A percentile compares a stretch with the other conserved stretches of the same genome.
Evolutionary conservation across 1,139 yeast species (phyloP).

Genomic region (Waltiozyma solani): DNA sequence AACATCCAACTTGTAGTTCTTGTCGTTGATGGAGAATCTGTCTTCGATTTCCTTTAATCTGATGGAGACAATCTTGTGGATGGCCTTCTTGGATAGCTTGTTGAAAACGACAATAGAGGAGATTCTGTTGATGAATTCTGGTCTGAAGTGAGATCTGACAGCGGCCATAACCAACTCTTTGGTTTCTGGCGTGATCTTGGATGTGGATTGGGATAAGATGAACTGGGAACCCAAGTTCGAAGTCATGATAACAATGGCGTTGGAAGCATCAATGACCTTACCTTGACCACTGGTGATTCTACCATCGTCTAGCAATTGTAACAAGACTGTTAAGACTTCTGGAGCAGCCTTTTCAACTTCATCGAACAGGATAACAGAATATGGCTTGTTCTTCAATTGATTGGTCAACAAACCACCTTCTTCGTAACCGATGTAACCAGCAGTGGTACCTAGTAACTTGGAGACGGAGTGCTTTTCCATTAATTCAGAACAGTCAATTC

Average conservation of each 20-base stretch:
- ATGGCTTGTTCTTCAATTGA: conserved; percentile 83
- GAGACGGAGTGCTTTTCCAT: conserved; percentile 95
- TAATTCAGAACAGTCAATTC: conserved; percentile 95
- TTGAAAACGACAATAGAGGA: conserved; percentile 89
- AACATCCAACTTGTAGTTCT: conserved; percentile 58
- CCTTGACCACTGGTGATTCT: conserved; percentile 93
- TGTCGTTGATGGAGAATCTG: conserved; percentile 78
- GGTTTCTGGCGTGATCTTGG: conserved; percentile 57
- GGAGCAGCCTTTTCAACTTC: conserved; percentile 99
- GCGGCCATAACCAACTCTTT: conserved; percentile 74
- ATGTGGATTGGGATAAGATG: conserved; percentile 57
- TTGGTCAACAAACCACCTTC: conserved; percentile 96
- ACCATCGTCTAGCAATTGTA: conserved; percentile 94
- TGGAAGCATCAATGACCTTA: conserved; percentile 85
- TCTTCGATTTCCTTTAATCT: conserved; percentile 77
- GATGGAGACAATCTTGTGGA: conserved; percentile 81
- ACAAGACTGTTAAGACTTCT: conserved; percentile 82
- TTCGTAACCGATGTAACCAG: conserved; percentile 96
- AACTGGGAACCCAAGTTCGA: conserved; percentile 94
- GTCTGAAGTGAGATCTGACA: conserved; percentile 89
- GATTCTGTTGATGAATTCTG: conserved; percentile 94
- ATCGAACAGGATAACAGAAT: conserved; percentile 88
- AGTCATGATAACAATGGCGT: conserved; percentile 90
- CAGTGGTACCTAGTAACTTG: conserved; percentile 92
- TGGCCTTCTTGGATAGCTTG: conserved; percentile 83